Percentiles rank a stretch among this genome's conserved stretches.
These are phyloP conservation scores for Aspergillus uvarum DNA, from an alignment of 2,329 filamentous ascomycete genomes.

Conservation along the genomic window DNA sequence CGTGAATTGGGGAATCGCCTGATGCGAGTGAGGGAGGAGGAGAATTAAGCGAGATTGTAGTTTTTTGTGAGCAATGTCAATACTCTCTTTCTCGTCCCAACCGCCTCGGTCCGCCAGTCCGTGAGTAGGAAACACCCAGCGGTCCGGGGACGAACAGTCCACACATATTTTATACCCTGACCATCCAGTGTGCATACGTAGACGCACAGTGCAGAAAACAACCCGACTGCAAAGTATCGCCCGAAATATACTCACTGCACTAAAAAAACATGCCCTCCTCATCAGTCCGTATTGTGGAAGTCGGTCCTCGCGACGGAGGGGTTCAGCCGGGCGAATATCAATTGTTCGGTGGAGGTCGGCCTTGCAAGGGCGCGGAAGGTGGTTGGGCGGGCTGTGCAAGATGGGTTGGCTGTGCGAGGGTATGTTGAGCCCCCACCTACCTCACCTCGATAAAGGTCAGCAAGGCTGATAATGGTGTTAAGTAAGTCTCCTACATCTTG, in stretches of 20 bases:
- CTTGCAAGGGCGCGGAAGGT: constrained; percentile 37
- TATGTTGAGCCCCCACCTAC: neutral
- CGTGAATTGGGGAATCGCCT: constrained; percentile 41
- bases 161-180: too few relatives aligned
- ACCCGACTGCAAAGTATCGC: too few relatives aligned
- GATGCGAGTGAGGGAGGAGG: neutral
- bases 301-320: constrained; percentile 67
- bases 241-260: neutral
- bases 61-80: too few relatives aligned
- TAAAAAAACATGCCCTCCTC: neutral
- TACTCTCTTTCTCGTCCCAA: too few relatives aligned
- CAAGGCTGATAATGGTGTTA: constrained; percentile 3
- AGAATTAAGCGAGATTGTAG: too few relatives aligned
- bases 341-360: constrained; percentile 42
- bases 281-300: constrained; percentile 64
- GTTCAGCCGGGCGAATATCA: constrained; percentile 46
- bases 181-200: too few relatives aligned
- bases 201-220: too few relatives aligned
- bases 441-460: too few relatives aligned
- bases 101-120: too few relatives aligned
- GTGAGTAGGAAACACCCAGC: too few relatives aligned
- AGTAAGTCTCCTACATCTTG: constrained; percentile 45
- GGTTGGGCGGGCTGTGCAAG: neutral
- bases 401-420: too few relatives aligned
- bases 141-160: too few relatives aligned